Base-by-base conservation (phyloP, 805 yeast genomes). In the Candida ulmi region DNA sequence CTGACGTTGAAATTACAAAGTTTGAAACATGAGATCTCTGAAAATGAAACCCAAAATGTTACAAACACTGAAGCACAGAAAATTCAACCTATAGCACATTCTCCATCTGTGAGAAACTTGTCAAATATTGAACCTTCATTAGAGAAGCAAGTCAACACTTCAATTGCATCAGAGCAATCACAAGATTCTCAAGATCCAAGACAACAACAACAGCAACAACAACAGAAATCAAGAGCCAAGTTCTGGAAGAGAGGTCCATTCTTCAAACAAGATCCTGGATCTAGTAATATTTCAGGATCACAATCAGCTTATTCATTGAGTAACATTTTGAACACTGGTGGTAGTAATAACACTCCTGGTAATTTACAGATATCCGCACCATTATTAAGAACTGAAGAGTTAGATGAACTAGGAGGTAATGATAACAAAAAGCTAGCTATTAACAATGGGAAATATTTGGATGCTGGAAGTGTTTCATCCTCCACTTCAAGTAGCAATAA, bases 281-380 rank as follows among this genome's bases (percentile, higher is more conserved):
- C 28, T 13, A 55, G 51, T 28, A 41, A 55, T 42, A 31, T 47
- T 11, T 32, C 50, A 3, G 35, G 34, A 17, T 50, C 56, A 3
- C 48, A 50, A 37, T 47, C 55, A 17, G 36, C 45, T 11, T 44
- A 50, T 34, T 44, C 53, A 7, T 32, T 47, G 21, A 41, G 39
- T 40, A 36, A 42, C 23, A 8, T 52, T 8, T 26, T 52, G 31
- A 43, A 27, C 55, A 16, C 31, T 11, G 6, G 34, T 35, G 16
- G 24, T 32, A 17, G 25, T 37, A 38, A 18, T 26, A 39, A 17
- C n/a, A n/a, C n/a, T n/a, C n/a, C n/a, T 16, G 50, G 51, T 2
- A 51, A 50, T 24, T 43, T 57, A 12, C 56, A 54, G 26, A 65
- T 65, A 4, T 63, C 68, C 13, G 61, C 60, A 1, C 70, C 70